Evolutionary conservation across 2,329 filamentous ascomycete species (phyloP).

Genomic region (Cladophialophora immunda): DNA sequence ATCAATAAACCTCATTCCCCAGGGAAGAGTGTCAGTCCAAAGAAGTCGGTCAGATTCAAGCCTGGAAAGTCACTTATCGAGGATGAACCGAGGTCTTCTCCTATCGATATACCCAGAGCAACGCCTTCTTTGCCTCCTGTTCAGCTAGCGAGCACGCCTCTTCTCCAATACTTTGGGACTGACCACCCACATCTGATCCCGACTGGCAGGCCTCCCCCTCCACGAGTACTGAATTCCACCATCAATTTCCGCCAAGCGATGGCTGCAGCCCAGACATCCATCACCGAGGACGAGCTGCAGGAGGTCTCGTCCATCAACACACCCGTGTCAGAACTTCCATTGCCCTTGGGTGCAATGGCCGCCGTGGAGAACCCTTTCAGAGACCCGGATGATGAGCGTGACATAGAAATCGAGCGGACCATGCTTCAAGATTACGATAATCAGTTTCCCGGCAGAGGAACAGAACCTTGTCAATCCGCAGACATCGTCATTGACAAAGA

Average conservation of each 20-base stretch:
- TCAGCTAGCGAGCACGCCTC: constrained; percentile 27
- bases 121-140: constrained; percentile 33
- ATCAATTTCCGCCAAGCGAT: constrained; percentile 28
- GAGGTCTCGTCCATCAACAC: neutral
- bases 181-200: constrained; percentile 28
- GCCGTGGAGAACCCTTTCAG: constrained; percentile 27
- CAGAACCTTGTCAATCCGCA: neutral
- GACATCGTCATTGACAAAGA: constrained; percentile 10
- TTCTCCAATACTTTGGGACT: constrained; percentile 26
- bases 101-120: constrained; percentile 36
- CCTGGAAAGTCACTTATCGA: constrained; percentile 28
- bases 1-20: constrained; percentile 1
- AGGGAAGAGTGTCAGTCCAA: constrained; percentile 18
- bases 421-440: constrained; percentile 26
- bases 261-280: constrained; percentile 11
- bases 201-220: constrained; percentile 28
- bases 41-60: constrained; percentile 35
- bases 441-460: constrained; percentile 12
- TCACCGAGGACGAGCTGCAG: constrained; percentile 16
- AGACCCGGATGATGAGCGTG: constrained; percentile 11
- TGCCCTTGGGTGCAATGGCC: constrained; percentile 4
- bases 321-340: constrained; percentile 6
- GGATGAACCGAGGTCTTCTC: constrained; percentile 26
- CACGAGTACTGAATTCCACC: constrained; percentile 29
- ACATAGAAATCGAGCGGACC: constrained; percentile 1